Base-by-base conservation (phyloP, 2,329 filamentous ascomycete genomes). In the Cytospora piceicola region DNA sequence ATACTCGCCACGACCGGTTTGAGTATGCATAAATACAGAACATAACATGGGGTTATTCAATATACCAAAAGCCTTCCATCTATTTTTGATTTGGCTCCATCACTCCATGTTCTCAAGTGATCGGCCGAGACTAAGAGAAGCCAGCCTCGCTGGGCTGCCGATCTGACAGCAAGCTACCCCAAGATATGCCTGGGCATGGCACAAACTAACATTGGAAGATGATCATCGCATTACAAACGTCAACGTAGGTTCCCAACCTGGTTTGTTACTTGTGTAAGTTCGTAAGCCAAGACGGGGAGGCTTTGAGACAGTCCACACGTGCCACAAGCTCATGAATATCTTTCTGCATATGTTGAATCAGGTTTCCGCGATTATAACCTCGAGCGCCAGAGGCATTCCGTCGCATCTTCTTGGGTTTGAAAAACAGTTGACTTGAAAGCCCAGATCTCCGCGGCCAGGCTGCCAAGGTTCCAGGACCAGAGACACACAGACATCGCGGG, bases 401-500 rank as follows among this genome's bases (percentile, higher is more conserved):
- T 46, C 20, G 42, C 42, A 46, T 22, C 4, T 14, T 7, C 8
- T 46, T 46, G 14, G 14, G 36, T 2, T 2, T 39, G 12, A 17
- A 39, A 39, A 39, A 17, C 36, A 17, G 17, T 9, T 17, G 36
- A n/a, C 20, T 46, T 17, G 46, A 14, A 49, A 49, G 3, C 0
- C 22, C 46, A 49, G 22, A 12, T 49, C 46, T 49, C 46, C n/a
- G n/a, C n/a, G 22, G n/a, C 22, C n/a, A 7, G 15, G 3, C 20
- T 6, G 39, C 39, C 42, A 49, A n/a, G 46, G 46, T 49, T 49
- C n/a, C 12, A 24, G 14, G n/a, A 7, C 22, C 11, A 22, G 24
- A 24, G 46, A 49, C 46, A 49, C 46, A 49, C 46, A 49, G 46
- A 49, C 46, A 49, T 24, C n/a, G 46, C 46, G 46, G 46, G 46